A percentile compares a stretch with the other conserved stretches of the same genome.
Conservation (phyloP, 2,329 filamentous ascomycete genomes). For the Clonostachys rhizophaga region DNA sequence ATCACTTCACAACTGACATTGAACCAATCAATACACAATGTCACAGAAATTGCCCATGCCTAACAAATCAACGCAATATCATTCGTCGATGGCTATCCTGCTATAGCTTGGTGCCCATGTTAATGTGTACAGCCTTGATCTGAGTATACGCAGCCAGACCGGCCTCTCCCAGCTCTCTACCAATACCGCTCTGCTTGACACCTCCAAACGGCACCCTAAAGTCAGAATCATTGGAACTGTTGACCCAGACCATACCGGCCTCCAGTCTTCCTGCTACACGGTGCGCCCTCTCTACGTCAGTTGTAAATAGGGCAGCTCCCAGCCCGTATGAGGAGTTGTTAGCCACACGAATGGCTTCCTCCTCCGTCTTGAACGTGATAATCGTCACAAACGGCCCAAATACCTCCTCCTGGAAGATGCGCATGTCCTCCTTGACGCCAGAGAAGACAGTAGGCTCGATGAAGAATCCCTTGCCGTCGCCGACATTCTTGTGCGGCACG, state of each 20-base stretch:
- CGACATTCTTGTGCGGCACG: background rate
- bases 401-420: slow-evolving; percentile 14
- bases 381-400: slow-evolving; percentile 16
- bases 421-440: slow-evolving; percentile 10
- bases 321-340: slow-evolving; percentile 43
- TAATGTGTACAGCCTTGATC: slow-evolving; percentile 22
- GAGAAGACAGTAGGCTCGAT: slow-evolving; percentile 14
- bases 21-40: too few relatives aligned
- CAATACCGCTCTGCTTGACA: slow-evolving; percentile 57
- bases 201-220: slow-evolving; percentile 24
- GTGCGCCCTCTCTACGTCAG: slow-evolving; percentile 34
- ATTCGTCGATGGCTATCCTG: background rate
- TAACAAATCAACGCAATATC: too few relatives aligned
- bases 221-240: slow-evolving; percentile 31
- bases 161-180: slow-evolving; percentile 39
- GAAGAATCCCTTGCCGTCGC: slow-evolving; percentile 12
- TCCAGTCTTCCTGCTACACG: slow-evolving; percentile 39
- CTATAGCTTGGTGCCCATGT: slow-evolving; percentile 7
- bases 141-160: slow-evolving; percentile 32
- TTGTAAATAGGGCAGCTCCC: slow-evolving; percentile 47
- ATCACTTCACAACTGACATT: too few relatives aligned
- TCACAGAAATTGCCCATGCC: too few relatives aligned
- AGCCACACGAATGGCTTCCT: slow-evolving; percentile 11
- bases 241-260: slow-evolving; percentile 38
- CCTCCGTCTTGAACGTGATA: slow-evolving; percentile 10